Percentiles rank a stretch among this genome's conserved stretches.
These are phyloP conservation scores for Dryas octopetala DNA, from an alignment of 306 rosid species.

Conservation along the genomic window DNA sequence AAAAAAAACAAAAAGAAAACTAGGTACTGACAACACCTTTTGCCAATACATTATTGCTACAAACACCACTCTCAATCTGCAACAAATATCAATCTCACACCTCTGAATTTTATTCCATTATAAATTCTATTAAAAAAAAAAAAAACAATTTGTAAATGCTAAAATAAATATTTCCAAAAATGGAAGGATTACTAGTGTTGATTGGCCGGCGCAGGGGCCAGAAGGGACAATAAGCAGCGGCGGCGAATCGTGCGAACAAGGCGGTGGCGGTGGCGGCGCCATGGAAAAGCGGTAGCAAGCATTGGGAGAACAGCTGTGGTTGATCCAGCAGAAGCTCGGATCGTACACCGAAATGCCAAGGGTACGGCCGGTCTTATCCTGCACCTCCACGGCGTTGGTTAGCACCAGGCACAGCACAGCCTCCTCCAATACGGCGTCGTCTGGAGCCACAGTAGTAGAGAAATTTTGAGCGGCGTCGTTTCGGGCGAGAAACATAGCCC, in stretches of 20 bases:
- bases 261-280: slow-evolving; percentile 17
- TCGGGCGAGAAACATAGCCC: slow-evolving; percentile 45
- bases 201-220: slow-evolving; percentile 8
- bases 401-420: slow-evolving; percentile 62
- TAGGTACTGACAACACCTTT: slow-evolving; percentile 34
- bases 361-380: slow-evolving; percentile 45
- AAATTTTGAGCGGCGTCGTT: neutral
- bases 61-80: slow-evolving; percentile 52
- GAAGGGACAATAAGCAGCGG: slow-evolving; percentile 39
- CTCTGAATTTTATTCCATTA: neutral
- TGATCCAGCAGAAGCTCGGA: slow-evolving; percentile 65
- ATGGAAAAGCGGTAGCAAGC: slow-evolving; percentile 49
- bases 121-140: neutral
- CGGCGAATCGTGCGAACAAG: slow-evolving; percentile 13
- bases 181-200: slow-evolving; percentile 24
- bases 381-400: slow-evolving; percentile 88
- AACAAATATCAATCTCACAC: slow-evolving; percentile 19
- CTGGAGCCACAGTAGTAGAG: neutral
- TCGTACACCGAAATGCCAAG: slow-evolving; percentile 61
- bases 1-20: neutral
- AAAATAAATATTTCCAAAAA: neutral
- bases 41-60: slow-evolving; percentile 31
- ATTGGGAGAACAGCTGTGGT: slow-evolving; percentile 86
- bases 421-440: slow-evolving; percentile 42
- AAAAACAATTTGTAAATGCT: neutral